Percentiles rank a stretch among this genome's conserved stretches.
Evolutionary conservation across 2,329 filamentous ascomycete species (phyloP).

Genomic region (Aspergillus tanneri): DNA sequence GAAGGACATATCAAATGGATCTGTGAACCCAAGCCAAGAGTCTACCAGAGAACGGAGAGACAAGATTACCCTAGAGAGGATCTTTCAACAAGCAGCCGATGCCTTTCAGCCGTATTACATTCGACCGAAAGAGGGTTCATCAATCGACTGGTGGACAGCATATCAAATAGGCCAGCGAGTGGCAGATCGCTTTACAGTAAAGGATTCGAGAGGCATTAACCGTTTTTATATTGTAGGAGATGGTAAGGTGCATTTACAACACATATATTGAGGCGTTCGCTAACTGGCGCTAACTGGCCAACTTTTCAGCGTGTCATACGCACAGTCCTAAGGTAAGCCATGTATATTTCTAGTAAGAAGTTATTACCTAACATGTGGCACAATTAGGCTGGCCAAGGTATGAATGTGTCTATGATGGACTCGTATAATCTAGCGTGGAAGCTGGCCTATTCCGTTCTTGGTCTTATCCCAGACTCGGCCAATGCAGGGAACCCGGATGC

Average conservation of each 20-base stretch:
- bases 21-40: slow-evolving; percentile 51
- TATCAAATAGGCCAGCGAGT: slow-evolving; percentile 74
- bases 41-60: slow-evolving; percentile 62
- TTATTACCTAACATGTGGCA: background rate
- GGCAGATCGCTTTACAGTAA: slow-evolving; percentile 46
- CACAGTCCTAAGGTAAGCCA: slow-evolving; percentile 63
- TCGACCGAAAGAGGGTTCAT: slow-evolving; percentile 56
- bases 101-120: slow-evolving; percentile 67
- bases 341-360: background rate
- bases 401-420: slow-evolving; percentile 75
- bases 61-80: slow-evolving; percentile 62
- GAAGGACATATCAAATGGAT: slow-evolving; percentile 14
- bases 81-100: slow-evolving; percentile 64
- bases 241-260: slow-evolving; percentile 29
- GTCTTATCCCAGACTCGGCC: slow-evolving; percentile 29
- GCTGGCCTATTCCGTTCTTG: slow-evolving; percentile 37
- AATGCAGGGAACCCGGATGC: slow-evolving; percentile 18
- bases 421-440: slow-evolving; percentile 46
- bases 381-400: slow-evolving; percentile 71
- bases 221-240: slow-evolving; percentile 74
- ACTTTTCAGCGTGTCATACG: slow-evolving; percentile 71
- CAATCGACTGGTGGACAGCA: slow-evolving; percentile 71
- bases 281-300: slow-evolving; percentile 1
- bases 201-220: slow-evolving; percentile 66
- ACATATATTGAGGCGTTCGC: background rate